Base-by-base conservation (phyloP, 768 basidiomycete genomes). In the Mycena chlorophos region DNA sequence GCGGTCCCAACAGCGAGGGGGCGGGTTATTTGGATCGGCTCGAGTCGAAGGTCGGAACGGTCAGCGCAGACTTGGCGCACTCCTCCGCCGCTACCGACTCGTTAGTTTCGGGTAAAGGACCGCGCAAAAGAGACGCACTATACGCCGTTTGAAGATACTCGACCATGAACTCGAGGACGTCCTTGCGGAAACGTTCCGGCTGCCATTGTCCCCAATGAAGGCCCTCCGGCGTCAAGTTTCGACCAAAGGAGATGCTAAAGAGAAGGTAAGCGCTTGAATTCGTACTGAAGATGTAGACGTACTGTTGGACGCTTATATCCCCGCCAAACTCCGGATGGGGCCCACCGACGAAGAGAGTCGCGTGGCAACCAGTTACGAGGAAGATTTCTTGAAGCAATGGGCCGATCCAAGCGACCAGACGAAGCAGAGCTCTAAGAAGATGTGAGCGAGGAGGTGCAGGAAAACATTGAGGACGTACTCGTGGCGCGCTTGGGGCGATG, bases 191-290 rank as follows among this genome's bases (percentile, higher is more conserved):
- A n/a, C 52, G 40, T 4, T 13, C 5, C 22, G 27, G 16, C 20
- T 54, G 42, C 52, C 52, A 54, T 47, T 23, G 43, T 26, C 20
- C 42, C 52, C 52, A 54, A 30, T 54, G 52, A 5, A 17, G 14
- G 5, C 29, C 20, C 17, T 20, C 43, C 6, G 52, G 42, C 29
- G 52, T 54, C 23, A 25, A 12, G 28, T 47, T 54, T 1, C 52
- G 52, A 20, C 52, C 52, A 37, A 16, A 54, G 13, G 52, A 47
- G 0, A 47, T 14, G 5, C 52, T 54, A 12, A 12, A 22, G 22
- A 16, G 27, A 23, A 25, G 27, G 16, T 47, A 42, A 47, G 45
- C 5, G 28, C 17, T 14, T 3, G 13, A 19, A 42, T 22, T 30
- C 17, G 13, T 31, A 42, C 10, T 43, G 51, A 20, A 14, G 27